phyloP scores from a whole-genome alignment of 805 yeast species.

The Wickerhamomyces xylosicus region DNA sequence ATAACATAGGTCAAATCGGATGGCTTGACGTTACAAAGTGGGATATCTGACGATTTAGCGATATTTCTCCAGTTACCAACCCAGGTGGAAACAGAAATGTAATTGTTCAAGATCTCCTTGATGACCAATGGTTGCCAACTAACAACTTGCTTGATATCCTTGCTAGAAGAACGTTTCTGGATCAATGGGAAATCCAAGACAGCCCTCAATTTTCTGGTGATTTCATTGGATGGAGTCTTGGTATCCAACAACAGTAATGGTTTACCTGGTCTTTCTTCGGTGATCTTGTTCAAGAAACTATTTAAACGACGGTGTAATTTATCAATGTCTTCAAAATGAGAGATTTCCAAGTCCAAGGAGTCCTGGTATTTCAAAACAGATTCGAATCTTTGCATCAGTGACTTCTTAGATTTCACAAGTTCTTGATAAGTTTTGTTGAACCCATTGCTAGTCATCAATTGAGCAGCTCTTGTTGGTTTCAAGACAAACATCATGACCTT shows the following conservation, averaged over 20 bases:
- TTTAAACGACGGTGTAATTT: conserved; percentile 52
- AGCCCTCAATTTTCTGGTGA: conserved; percentile 36
- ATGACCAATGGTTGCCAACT: conserved; percentile 72
- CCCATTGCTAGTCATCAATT: conserved; percentile 37
- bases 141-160: conserved; percentile 55
- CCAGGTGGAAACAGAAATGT: conserved; percentile 67
- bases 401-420: conserved; percentile 36
- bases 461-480: conserved; percentile 63
- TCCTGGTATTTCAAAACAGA: conserved; percentile 43
- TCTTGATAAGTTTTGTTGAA: conserved; percentile 47
- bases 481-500: conserved; percentile 42
- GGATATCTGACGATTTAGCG: conserved; percentile 69
- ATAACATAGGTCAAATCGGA: conserved; percentile 71
- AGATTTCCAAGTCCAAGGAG: conserved; percentile 42
- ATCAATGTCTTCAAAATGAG: conserved; percentile 41
- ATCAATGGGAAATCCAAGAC: conserved; percentile 52
- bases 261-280: conserved; percentile 58
- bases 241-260: conserved; percentile 43
- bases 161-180: conserved; percentile 41
- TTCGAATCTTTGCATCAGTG: conserved; percentile 29
- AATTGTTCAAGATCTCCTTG: conserved; percentile 58
- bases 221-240: conserved; percentile 54
- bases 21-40: conserved; percentile 75
- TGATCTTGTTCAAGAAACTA: conserved; percentile 39
- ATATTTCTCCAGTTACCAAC: conserved; percentile 51